These are phyloP conservation scores for Trichoderma brevicompactum DNA, from an alignment of 2,329 filamentous ascomycete species.

Conservation along the genomic window DNA sequence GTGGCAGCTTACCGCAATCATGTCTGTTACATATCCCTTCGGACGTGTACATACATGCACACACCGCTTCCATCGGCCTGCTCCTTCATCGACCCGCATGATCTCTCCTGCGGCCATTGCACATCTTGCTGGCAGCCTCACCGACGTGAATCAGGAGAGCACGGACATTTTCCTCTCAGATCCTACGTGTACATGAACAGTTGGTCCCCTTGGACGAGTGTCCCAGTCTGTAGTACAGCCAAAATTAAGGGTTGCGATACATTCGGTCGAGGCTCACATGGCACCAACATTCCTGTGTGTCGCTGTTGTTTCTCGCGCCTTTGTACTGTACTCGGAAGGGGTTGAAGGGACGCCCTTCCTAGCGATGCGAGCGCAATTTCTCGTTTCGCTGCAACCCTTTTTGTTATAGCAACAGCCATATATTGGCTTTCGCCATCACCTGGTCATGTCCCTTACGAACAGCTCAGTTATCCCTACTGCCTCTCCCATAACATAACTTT, in stretches of 20 bases:
- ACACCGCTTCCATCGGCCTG: constrained; percentile 14
- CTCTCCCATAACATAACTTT: background rate
- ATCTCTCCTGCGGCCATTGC: background rate
- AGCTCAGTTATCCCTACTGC: background rate
- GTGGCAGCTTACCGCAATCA: background rate
- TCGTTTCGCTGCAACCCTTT: background rate
- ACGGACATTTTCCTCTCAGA: background rate
- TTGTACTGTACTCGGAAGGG: constrained; percentile 13
- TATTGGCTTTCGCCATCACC: background rate
- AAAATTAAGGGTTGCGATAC: constrained; percentile 2
- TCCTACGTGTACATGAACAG: background rate
- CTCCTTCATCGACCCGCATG: constrained; percentile 10
- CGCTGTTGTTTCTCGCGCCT: constrained; percentile 12
- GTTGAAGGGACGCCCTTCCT: constrained; percentile 17
- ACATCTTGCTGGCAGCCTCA: constrained; percentile 8
- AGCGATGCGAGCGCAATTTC: background rate
- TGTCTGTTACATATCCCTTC: constrained; percentile 2
- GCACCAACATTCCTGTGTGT: constrained; percentile 26
- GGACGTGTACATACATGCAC: background rate
- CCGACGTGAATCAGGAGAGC: background rate
- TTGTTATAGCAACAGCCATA: background rate
- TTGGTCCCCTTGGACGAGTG: constrained; percentile 17
- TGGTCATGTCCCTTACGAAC: constrained; percentile 8
- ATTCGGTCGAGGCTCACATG: constrained; percentile 24
- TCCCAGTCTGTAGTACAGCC: constrained; percentile 5